Percentiles rank a stretch among this genome's conserved stretches.
Evolutionary conservation across 371 early-diverging fungal species (phyloP).

Genomic region (Mortierella sp.): DNA sequence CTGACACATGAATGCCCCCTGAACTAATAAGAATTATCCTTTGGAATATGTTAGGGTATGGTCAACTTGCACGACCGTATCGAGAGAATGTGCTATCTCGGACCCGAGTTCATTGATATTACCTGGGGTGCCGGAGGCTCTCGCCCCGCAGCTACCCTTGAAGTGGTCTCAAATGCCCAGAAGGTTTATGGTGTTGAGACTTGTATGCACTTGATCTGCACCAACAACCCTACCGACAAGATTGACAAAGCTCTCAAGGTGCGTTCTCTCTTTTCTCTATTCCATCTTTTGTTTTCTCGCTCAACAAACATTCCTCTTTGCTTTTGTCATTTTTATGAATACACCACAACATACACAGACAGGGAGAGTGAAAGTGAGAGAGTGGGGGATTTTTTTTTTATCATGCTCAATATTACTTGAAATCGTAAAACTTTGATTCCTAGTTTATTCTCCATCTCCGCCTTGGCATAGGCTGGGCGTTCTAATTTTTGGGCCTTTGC

Average conservation of each 20-base stretch:
- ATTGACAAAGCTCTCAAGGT: slow-evolving; percentile 86
- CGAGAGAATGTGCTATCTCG: slow-evolving; percentile 91
- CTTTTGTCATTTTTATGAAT: neutral
- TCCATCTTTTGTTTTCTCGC: neutral
- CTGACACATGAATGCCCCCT: neutral
- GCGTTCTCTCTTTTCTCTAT: slow-evolving; percentile 19
- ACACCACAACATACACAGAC: neutral
- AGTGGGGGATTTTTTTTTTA: too few relatives aligned
- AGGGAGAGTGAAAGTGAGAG: too few relatives aligned
- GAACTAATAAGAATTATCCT: neutral
- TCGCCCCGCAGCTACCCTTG: slow-evolving; percentile 88
- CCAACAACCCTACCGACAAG: slow-evolving; percentile 92
- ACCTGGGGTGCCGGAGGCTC: slow-evolving; percentile 98
- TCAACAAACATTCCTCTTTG: neutral
- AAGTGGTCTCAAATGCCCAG: slow-evolving; percentile 91
- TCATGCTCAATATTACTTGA: neutral
- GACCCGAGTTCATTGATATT: slow-evolving; percentile 95
- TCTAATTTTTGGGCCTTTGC: too few relatives aligned
- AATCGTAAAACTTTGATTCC: slow-evolving; percentile 1
- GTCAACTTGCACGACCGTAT: slow-evolving; percentile 88
- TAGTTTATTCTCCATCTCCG: neutral
- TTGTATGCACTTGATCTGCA: slow-evolving; percentile 98
- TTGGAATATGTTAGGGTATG: slow-evolving; percentile 69
- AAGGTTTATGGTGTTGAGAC: slow-evolving; percentile 94
- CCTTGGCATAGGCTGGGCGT: neutral